phyloP scores from a whole-genome alignment of 805 yeast species.

The Candida pini region DNA sequence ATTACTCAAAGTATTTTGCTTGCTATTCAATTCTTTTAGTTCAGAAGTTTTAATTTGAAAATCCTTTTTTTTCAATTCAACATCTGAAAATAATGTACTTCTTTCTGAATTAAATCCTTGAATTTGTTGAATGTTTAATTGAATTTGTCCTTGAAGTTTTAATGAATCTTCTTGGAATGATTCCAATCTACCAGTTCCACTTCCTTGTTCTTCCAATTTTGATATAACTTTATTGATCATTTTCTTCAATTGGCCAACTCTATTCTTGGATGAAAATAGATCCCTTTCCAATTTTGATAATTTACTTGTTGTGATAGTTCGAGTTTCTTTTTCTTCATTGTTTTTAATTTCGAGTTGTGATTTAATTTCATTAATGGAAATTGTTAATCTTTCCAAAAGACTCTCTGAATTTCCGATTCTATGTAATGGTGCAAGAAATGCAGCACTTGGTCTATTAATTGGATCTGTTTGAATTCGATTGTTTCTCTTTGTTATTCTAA shows the following conservation, averaged over 20 bases:
- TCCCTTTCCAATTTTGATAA: conserved; percentile 4
- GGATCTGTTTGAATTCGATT: conserved; percentile 29
- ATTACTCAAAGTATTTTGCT: conserved; percentile 5
- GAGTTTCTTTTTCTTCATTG: conserved; percentile 6
- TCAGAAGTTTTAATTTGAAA: conserved; percentile 9
- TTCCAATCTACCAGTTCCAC: conserved; percentile 33
- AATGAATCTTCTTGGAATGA: conserved; percentile 30
- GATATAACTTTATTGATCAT: conserved; percentile 30
- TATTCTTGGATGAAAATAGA: conserved; percentile 9
- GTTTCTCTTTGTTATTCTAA: conserved; percentile 23
- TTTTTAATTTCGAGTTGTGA: conserved; percentile 8
- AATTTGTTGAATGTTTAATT: conserved; percentile 15
- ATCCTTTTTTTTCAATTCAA: conserved; percentile 9
- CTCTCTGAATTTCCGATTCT: conserved; percentile 20
- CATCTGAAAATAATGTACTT: conserved; percentile 4
- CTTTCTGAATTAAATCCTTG: conserved; percentile 18
- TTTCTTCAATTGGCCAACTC: conserved; percentile 14
- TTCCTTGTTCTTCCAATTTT: conserved; percentile 40
- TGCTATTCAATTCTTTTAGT: conserved; percentile 4
- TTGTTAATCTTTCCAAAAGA: conserved; percentile 13
- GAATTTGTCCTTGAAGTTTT: conserved; percentile 26
- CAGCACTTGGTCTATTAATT: conserved; percentile 12
- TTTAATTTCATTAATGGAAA: conserved; percentile 11
- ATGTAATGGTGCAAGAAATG: conserved; percentile 14
- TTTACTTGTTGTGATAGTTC: conserved; percentile 3